phyloP scores from a whole-genome alignment of 306 rosid species.

The Rubus idaeus region DNA sequence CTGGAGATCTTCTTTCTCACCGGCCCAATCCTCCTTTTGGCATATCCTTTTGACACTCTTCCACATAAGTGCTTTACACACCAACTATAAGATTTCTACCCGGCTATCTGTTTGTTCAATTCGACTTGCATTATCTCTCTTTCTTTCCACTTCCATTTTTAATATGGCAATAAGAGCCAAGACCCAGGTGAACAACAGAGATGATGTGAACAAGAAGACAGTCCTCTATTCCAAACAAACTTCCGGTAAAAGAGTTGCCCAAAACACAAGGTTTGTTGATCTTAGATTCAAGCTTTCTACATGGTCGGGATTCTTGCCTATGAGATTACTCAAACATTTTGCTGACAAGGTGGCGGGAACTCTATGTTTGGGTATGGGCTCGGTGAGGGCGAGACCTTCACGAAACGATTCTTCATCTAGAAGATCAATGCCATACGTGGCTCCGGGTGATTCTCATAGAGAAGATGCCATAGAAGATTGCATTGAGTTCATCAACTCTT shows the following conservation, averaged over 20 bases:
- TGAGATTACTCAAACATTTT: slow-evolving; percentile 54
- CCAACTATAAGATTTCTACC: slow-evolving; percentile 2
- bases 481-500: slow-evolving; percentile 78
- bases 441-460: slow-evolving; percentile 54
- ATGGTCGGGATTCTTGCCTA: slow-evolving; percentile 31
- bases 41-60: slow-evolving; percentile 15
- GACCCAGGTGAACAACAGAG: slow-evolving; percentile 13
- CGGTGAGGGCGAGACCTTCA: slow-evolving; percentile 32
- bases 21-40: slow-evolving; percentile 41
- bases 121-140: slow-evolving; percentile 13
- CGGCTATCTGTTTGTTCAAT: slow-evolving; percentile 26
- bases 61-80: slow-evolving; percentile 16
- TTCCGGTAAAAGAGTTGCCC: slow-evolving; percentile 22
- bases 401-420: slow-evolving; percentile 14
- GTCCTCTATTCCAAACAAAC: slow-evolving; percentile 31
- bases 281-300: slow-evolving; percentile 38
- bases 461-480: slow-evolving; percentile 84
- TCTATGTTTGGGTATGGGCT: slow-evolving; percentile 38
- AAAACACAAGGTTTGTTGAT: slow-evolving; percentile 18
- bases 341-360: slow-evolving; percentile 52
- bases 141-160: neutral
- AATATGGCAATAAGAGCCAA: slow-evolving; percentile 25
- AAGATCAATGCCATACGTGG: slow-evolving; percentile 45
- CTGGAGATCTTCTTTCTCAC: slow-evolving; percentile 41
- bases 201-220: slow-evolving; percentile 18